phyloP scores from a whole-genome alignment of 495 filamentous ascomycete species.

The Choiromyces venosus region DNA sequence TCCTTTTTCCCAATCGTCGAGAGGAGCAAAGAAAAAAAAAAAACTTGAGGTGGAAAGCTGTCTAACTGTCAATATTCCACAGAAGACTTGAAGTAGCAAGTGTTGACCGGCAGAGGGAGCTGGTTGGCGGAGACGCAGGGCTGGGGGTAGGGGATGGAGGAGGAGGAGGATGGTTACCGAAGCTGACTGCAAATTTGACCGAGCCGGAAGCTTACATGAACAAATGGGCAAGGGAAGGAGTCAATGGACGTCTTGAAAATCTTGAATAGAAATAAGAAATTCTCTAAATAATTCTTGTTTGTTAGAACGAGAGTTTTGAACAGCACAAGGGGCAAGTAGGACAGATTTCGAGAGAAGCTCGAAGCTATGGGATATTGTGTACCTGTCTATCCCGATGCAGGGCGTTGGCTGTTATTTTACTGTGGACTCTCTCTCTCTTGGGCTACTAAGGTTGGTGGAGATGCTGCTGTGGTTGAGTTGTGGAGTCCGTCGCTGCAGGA shows the following conservation, averaged over 20 bases:
- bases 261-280: not conserved
- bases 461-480: slow-evolving; percentile 27
- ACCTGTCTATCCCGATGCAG: not conserved
- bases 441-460: not conserved
- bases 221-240: not conserved
- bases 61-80: not conserved
- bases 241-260: not conserved
- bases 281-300: not conserved
- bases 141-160: not conserved
- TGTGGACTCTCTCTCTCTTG: slow-evolving; percentile 12
- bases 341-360: not conserved
- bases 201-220: not conserved
- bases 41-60: not conserved
- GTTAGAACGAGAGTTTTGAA: not conserved
- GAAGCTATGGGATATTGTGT: not conserved
- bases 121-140: not conserved
- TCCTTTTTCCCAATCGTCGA: slow-evolving; percentile 3
- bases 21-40: slow-evolving; percentile 10
- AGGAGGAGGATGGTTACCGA: not conserved
- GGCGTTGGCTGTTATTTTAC: slow-evolving; percentile 8
- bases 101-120: not conserved
- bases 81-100: not conserved
- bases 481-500: slow-evolving; percentile 24
- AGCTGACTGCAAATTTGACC: not conserved
- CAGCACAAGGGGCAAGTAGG: not conserved